Conservation (phyloP, 192 early-diverging fungal species). For the Podila verticillata region DNA sequence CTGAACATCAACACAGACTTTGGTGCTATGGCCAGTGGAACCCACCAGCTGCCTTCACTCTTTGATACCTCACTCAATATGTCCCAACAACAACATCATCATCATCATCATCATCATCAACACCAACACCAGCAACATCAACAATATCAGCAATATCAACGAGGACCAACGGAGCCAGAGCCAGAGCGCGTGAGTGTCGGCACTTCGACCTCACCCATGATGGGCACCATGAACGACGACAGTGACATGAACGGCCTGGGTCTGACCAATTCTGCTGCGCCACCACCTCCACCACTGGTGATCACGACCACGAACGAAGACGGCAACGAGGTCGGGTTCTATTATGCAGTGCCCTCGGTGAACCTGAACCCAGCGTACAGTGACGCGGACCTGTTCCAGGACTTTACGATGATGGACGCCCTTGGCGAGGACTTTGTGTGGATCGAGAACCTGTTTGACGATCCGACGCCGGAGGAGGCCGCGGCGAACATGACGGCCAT, state of each 20-base stretch:
- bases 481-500: constrained; percentile 38
- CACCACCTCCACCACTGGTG: constrained; percentile 33
- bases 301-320: constrained; percentile 50
- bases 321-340: constrained; percentile 46
- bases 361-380: constrained; percentile 46
- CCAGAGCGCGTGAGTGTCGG: constrained; percentile 20
- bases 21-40: constrained; percentile 8
- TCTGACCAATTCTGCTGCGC: neutral
- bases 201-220: constrained; percentile 36
- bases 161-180: neutral
- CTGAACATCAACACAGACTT: constrained; percentile 42
- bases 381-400: constrained; percentile 45
- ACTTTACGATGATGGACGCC: constrained; percentile 50
- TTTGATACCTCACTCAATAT: constrained; percentile 30
- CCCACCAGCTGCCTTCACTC: constrained; percentile 31
- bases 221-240: constrained; percentile 6
- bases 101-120: constrained; percentile 19
- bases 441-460: constrained; percentile 51
- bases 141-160: too few species aligned
- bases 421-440: constrained; percentile 49
- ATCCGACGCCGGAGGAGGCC: constrained; percentile 34
- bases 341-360: constrained; percentile 40
- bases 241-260: neutral
- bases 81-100: constrained; percentile 17
- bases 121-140: neutral